Percentiles rank a stretch among this genome's conserved stretches.
These are phyloP conservation scores for Sarocladiaceae sp. DNA, from an alignment of 2,329 filamentous ascomycete species.

Conservation along the genomic window DNA sequence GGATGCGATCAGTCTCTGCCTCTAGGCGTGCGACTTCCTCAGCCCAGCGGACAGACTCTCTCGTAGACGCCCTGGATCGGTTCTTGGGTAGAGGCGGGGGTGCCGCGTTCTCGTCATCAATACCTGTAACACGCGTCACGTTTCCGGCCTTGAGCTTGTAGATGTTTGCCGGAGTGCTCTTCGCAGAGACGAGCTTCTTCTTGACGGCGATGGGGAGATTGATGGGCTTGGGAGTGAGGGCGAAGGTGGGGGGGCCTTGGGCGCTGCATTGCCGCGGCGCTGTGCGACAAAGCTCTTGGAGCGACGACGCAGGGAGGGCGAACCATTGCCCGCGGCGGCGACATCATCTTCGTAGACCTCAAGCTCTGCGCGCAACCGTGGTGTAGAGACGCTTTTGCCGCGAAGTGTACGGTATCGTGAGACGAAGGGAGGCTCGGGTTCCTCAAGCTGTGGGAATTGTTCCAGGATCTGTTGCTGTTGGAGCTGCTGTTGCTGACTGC, in stretches of 20 bases:
- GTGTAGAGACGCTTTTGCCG: constrained; percentile 28
- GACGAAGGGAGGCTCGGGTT: neutral
- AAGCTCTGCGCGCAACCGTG: constrained; percentile 1
- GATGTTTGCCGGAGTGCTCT: neutral
- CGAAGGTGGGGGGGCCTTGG: constrained; percentile 13
- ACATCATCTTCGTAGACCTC: constrained; percentile 2
- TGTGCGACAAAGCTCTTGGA: constrained; percentile 16
- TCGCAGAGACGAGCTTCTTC: neutral
- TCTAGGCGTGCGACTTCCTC: constrained; percentile 40
- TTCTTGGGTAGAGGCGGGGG: neutral
- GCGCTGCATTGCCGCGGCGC: neutral
- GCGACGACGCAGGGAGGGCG: constrained; percentile 10
- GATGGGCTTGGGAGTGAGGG: constrained; percentile 23
- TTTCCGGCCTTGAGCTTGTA: neutral
- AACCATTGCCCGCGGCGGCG: neutral
- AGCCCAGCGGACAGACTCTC: constrained; percentile 26
- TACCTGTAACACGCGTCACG: neutral
- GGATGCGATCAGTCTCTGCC: constrained; percentile 42
- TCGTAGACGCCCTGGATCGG: neutral
- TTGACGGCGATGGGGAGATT: constrained; percentile 17
- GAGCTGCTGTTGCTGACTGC: neutral
- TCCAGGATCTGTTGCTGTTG: neutral
- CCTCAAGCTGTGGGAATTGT: neutral
- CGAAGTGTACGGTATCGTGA: constrained; percentile 29
- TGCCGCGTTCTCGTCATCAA: neutral